phyloP scores from a whole-genome alignment of 1,284 basidiomycete genomes.

The Chiua sp. region DNA sequence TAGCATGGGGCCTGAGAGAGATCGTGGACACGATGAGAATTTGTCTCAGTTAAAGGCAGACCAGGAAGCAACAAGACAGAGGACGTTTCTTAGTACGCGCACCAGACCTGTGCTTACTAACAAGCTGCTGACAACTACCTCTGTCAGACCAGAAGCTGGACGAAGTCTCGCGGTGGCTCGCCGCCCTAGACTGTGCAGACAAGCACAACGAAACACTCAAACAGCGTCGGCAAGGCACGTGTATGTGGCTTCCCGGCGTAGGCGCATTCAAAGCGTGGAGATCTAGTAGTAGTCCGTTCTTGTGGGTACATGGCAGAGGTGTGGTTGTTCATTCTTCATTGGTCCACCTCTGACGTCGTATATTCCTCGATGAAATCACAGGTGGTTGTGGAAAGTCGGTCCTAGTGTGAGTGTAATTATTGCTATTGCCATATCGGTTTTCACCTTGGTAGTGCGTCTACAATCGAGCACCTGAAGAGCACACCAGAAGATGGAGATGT shows the following conservation, averaged over 20 bases:
- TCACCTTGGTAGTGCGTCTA: neutral
- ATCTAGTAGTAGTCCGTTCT: neutral
- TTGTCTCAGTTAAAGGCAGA: neutral
- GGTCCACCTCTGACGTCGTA: neutral
- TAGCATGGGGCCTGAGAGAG: neutral
- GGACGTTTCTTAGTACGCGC: neutral
- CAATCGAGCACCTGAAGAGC: neutral
- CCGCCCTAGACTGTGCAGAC: neutral
- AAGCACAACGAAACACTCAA: neutral
- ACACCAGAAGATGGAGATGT: neutral
- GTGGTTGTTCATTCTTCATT: neutral
- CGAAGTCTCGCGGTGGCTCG: neutral
- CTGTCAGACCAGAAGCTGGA: neutral
- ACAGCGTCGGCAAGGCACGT: neutral
- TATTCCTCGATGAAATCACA: neutral
- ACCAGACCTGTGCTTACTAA: too few species aligned
- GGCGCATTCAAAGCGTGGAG: neutral
- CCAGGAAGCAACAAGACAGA: neutral
- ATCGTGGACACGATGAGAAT: too few species aligned
- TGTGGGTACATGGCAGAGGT: conserved; percentile 4
- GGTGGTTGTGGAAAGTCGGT: conserved; percentile 1
- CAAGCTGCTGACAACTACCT: neutral
- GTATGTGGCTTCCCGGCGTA: neutral
- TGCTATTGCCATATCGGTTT: neutral
- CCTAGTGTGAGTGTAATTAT: neutral